Evolutionary conservation across 768 basidiomycete genomes (phyloP).

Genomic region (Pleurotus giganteus): DNA sequence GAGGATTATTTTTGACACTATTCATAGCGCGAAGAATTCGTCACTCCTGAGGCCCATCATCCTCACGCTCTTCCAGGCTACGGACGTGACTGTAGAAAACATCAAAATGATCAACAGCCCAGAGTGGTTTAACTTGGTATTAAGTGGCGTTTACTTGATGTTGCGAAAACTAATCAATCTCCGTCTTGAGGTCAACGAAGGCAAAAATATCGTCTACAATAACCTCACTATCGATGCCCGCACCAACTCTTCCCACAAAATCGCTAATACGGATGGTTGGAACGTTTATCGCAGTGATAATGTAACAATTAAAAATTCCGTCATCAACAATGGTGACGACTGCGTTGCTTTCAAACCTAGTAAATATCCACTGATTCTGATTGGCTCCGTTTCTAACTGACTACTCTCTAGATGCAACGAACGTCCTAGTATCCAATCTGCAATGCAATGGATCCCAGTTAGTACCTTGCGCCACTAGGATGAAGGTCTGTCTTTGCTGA

Average conservation of each 20-base stretch:
- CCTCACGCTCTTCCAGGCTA: constrained; percentile 51
- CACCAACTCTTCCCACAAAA: constrained; percentile 40
- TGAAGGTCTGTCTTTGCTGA: too few species aligned
- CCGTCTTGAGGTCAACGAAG: constrained; percentile 42
- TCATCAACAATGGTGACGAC: constrained; percentile 55
- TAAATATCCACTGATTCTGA: constrained; percentile 14
- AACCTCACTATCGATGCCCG: constrained; percentile 45
- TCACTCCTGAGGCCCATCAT: constrained; percentile 52
- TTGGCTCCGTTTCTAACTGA: background rate
- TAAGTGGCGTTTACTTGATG: background rate
- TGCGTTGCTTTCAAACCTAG: constrained; percentile 61
- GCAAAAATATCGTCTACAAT: constrained; percentile 41
- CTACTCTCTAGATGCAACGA: constrained; percentile 40
- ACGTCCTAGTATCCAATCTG: constrained; percentile 54
- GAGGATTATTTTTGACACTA: background rate
- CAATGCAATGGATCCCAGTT: constrained; percentile 61
- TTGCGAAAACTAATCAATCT: background rate
- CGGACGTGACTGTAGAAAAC: constrained; percentile 43
- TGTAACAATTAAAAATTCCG: constrained; percentile 45
- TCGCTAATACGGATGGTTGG: constrained; percentile 62
- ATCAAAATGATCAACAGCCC: constrained; percentile 50
- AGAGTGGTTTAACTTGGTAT: constrained; percentile 51
- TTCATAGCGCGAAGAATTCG: constrained; percentile 39
- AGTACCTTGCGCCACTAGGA: constrained; percentile 15
- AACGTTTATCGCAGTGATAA: constrained; percentile 57